Base-by-base conservation (phyloP, 192 early-diverging fungal genomes). In the Coemansia brasiliensis region DNA sequence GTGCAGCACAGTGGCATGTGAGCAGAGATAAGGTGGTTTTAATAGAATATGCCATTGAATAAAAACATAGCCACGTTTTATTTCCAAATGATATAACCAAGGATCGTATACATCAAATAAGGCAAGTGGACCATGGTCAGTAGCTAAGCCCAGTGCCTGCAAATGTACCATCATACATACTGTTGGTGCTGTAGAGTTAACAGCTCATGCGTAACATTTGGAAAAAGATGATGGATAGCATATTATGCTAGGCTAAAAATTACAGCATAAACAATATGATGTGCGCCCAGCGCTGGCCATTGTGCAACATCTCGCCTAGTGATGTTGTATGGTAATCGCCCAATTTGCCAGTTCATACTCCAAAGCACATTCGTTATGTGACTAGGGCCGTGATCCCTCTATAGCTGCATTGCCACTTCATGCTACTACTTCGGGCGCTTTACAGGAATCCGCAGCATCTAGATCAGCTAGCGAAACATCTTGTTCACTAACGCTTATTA, bases 301-400 rank as follows among this genome's bases (percentile, higher is more conserved):
- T 56, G 10, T 32, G 18, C 4, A 50, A 26, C 1, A 79, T 51
- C 63, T 90, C 84, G 67, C 86, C 92, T 9, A 96, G 64, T 3
- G 88, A 86, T 16, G 94, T 87, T 1, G 92, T 92, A 27, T 93
- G 74, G 2, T 93, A 92, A 59, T 96, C 94, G 25, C 94, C 94
- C 5, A 96, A 73, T 71, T 93, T 90, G 12, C 81, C 85, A 0
- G 87, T 85, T 65, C 86, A 86, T 24, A 71, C 35, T 21, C 86
- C 84, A 59, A 89, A 89, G 62, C 88, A 52, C 81, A 86, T 53
- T 90, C 88, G 60, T 83, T 85, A 15, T 84, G 83, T 13, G 88
- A 74, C 88, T 86, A 90, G 0, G 85, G 85, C 4, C 63, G 60
- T 16, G 85, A 78, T 8, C 80, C 72, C 4, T 60, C 63, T 4